Conservation (phyloP, 2,329 filamentous ascomycete genomes). For the Pseudopithomyces maydicus region DNA sequence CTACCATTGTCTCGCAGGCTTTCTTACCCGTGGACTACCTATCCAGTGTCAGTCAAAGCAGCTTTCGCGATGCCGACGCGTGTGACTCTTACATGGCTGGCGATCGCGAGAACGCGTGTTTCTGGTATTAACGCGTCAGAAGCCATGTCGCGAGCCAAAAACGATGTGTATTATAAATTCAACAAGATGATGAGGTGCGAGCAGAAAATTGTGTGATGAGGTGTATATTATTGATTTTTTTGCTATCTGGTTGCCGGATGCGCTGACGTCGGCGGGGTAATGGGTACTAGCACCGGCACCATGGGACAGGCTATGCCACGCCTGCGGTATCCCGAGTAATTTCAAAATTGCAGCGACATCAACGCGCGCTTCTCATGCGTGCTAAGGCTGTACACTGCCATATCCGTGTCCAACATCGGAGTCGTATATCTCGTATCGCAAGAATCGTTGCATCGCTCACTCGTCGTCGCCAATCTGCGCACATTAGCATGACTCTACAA, state of each 20-base stretch:
- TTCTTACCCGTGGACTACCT: constrained; percentile 77
- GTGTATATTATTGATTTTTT: constrained; percentile 35
- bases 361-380: constrained; percentile 32
- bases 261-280: constrained; percentile 43
- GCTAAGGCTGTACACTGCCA: constrained; percentile 30
- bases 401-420: constrained; percentile 30
- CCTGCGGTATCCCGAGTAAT: constrained; percentile 21
- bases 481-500: constrained; percentile 40
- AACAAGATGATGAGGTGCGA: not conserved
- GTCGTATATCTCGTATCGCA: constrained; percentile 31
- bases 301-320: constrained; percentile 16
- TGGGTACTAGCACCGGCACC: constrained; percentile 23
- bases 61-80: constrained; percentile 8
- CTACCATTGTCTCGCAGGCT: not conserved
- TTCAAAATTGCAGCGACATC: constrained; percentile 19
- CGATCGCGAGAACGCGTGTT: constrained; percentile 79
- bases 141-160: constrained; percentile 25
- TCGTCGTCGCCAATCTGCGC: constrained; percentile 72
- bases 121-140: constrained; percentile 58
- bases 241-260: constrained; percentile 40
- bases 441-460: constrained; percentile 42
- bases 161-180: not conserved
- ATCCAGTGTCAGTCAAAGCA: constrained; percentile 31
- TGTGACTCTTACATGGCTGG: constrained; percentile 81
- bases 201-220: constrained; percentile 10